These are phyloP conservation scores for Excoecaria cochinchinensis DNA, from an alignment of 345 rosid species.

Conservation along the genomic window DNA sequence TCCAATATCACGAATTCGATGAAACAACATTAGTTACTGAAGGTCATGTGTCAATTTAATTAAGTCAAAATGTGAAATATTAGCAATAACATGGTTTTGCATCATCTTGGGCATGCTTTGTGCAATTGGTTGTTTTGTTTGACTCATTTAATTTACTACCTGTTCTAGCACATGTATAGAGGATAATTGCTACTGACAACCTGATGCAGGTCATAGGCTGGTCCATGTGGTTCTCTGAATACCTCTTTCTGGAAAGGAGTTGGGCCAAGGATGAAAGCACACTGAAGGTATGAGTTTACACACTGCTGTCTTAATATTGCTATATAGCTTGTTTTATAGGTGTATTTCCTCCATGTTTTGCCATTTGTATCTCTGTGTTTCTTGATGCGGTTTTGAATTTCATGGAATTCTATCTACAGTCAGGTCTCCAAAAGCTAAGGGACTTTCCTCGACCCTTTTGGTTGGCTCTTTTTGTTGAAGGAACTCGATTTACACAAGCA, in stretches of 20 bases:
- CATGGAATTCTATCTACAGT: conserved; percentile 43
- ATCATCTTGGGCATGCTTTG: background rate
- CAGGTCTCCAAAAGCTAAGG: conserved; percentile 72
- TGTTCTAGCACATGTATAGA: background rate
- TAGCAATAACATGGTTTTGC: background rate
- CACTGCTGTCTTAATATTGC: background rate
- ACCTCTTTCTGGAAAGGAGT: conserved; percentile 85
- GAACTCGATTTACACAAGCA: conserved; percentile 94
- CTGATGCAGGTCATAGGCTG: conserved; percentile 88
- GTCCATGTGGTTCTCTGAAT: conserved; percentile 99
- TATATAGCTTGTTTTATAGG: background rate
- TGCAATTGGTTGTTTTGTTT: background rate
- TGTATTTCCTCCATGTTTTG: background rate
- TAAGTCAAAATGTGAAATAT: background rate
- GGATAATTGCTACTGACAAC: conserved; percentile 7
- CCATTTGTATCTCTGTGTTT: no score
- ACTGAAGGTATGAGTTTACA: conserved; percentile 46
- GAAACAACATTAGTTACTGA: background rate
- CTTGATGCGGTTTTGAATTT: no score
- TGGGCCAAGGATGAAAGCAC: conserved; percentile 98
- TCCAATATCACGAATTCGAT: background rate
- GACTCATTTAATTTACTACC: background rate
- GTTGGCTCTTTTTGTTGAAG: conserved; percentile 99
- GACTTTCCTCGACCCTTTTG: conserved; percentile 95
- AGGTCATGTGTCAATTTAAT: background rate